Evolutionary conservation across 768 basidiomycete genomes (phyloP), one percentile per base, ranked within the genome.

Genomic region (Serendipita sp.): DNA sequence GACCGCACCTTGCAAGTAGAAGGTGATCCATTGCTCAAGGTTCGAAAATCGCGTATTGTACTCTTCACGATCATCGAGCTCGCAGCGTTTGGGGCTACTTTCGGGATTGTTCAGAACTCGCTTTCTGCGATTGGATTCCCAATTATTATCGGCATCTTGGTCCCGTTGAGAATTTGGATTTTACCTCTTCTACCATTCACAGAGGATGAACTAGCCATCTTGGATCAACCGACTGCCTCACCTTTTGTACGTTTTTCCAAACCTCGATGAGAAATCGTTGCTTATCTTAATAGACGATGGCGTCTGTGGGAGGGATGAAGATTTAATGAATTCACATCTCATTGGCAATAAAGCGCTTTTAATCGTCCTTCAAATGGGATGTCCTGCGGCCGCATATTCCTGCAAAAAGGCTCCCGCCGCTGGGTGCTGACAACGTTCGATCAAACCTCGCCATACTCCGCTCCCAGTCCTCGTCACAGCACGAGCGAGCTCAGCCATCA

Each of bases 201-300:
- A 0, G 70, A 73, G 2, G 88, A 87, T 66, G 94, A 96, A 70
- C 75, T 98, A 44, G 78, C 77, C 1, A 85, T 92, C 23, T 79
- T 97, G n/a, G 94, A 96, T 72, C 86, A 89, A 1, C 89, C 91
- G 0, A 87, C 89, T 0, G 93, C 94, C 10, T 91, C 89, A 13
- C 80, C 84, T n/a, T 89, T 88, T 68, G 88, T 90, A 70, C 77
- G 88, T 82, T 3, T 47, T 67, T 51, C 51, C 30, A 34, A 3
- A 64, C 30, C 10, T 28, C 34, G 2, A 28, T 51, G 18, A 5
- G 28, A 8, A 34, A 15, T 23, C n/a, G 23, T 34, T 52, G 16
- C 62, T 28, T 13, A 66, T 4, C 10, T 35, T 58, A 18, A 5
- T 62, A 69, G 68, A 69, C 68, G 7, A 69, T 69, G 68, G 68